Evolutionary conservation across 2,329 filamentous ascomycete species (phyloP).

Genomic region (Alternaria sp.): DNA sequence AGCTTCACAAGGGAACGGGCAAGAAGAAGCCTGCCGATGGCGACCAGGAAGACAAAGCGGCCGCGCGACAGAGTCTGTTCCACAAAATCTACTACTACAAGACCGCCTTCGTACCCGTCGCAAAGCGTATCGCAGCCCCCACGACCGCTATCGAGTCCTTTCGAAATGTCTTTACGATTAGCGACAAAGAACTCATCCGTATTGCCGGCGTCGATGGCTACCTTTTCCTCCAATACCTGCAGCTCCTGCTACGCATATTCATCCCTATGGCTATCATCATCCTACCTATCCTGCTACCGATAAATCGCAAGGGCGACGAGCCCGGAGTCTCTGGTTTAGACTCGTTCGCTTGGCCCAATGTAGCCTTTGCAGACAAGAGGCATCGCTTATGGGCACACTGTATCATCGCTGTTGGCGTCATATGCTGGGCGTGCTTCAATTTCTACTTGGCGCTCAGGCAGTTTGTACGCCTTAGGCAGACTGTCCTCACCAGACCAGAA

Average conservation of each 20-base stretch:
- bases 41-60: constrained; percentile 22
- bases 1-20: constrained; percentile 32
- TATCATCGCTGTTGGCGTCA: constrained; percentile 77
- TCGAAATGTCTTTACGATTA: constrained; percentile 69
- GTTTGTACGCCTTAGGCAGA: constrained; percentile 92
- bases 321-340: constrained; percentile 68
- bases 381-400: constrained; percentile 85
- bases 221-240: constrained; percentile 92
- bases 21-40: constrained; percentile 26
- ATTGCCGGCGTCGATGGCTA: constrained; percentile 97
- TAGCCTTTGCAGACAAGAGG: constrained; percentile 68
- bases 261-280: constrained; percentile 80
- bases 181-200: constrained; percentile 84
- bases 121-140: constrained; percentile 47
- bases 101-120: constrained; percentile 49
- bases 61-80: constrained; percentile 47
- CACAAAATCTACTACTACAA: constrained; percentile 53
- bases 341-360: constrained; percentile 86
- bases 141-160: constrained; percentile 49
- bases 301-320: constrained; percentile 79
- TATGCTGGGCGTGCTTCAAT: constrained; percentile 86
- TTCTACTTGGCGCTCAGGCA: constrained; percentile 86
- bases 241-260: constrained; percentile 90
- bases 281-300: constrained; percentile 83
- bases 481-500: constrained; percentile 92